Conservation (phyloP, 345 rosid genomes). For the Carallia pectinifolia region DNA sequence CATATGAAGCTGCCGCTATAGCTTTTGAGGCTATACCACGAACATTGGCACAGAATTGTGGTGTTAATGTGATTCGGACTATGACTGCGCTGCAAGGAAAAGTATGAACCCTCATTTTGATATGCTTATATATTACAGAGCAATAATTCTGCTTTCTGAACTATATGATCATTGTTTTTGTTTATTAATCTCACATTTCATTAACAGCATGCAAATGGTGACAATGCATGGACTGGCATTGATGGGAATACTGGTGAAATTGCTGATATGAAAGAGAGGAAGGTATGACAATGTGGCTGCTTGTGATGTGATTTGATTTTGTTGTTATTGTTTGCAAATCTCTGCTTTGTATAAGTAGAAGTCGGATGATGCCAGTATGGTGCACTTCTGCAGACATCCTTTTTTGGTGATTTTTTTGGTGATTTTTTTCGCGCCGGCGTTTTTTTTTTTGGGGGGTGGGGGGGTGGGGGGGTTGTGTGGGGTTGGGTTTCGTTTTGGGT, state of each 20-base stretch:
- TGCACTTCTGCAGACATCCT: too few relatives aligned
- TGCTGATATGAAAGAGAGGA: slow-evolving; percentile 82
- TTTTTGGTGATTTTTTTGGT: too few relatives aligned
- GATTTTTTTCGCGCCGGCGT: too few relatives aligned
- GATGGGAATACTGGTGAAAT: slow-evolving; percentile 91
- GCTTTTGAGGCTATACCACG: slow-evolving; percentile 97
- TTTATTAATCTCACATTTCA: slow-evolving; percentile 8
- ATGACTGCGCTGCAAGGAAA: slow-evolving; percentile 91
- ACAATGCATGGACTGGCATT: slow-evolving; percentile 94
- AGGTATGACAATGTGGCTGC: slow-evolving; percentile 42
- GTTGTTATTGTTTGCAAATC: not conserved
- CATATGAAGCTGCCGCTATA: slow-evolving; percentile 95
- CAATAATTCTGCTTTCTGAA: not conserved
- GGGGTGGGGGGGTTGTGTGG: too few relatives aligned
- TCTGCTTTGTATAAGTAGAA: not conserved
- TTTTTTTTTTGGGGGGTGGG: too few relatives aligned
- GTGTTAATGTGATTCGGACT: slow-evolving; percentile 75
- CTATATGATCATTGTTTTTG: not conserved
- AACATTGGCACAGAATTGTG: slow-evolving; percentile 81
- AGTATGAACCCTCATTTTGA: slow-evolving; percentile 33
- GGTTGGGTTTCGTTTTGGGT: too few relatives aligned
- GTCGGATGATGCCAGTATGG: not conserved
- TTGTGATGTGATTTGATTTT: not conserved
- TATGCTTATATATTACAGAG: not conserved
- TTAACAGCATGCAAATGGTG: slow-evolving; percentile 88